Base-by-base conservation (phyloP, 164 flowering plant genomes). In the Vitis amurensis region DNA sequence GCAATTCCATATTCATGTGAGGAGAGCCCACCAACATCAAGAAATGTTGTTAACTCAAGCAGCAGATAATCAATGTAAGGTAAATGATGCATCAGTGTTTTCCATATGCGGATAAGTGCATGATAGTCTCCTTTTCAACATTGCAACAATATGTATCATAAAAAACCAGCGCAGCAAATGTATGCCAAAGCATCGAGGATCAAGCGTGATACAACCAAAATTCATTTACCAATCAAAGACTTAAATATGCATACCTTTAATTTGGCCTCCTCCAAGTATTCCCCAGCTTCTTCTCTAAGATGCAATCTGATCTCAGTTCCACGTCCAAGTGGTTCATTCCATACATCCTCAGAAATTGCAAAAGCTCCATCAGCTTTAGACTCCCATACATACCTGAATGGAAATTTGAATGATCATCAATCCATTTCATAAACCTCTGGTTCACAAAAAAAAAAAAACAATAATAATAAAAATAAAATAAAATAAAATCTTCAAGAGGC, bases 341-440 rank as follows among this genome's bases (percentile, higher is more conserved):
- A 88, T 5, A 67, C 71, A 76, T 95, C 99, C 75, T 93, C 98
- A 53, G 99, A 91, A 64, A 95, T 73, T 4, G 98, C 97, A 80
- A 95, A 95, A 47, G 93, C 79, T n/a, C 99, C 98, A 87, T 93
- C 99, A 67, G 99, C 99, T 85, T 90, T 93, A 7, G 99, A 95
- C 81, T 95, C 99, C 99, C 99, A 95, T 0, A 95, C 93, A 75
- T 95, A 80, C 86, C 99, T 95, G 73, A 67, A 76, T 50, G 16
- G 17, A 63, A 60, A 68, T n/a, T 19, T 31, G 11, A 11, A 59
- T 48, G n/a, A 44, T 23, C 14, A 19, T 37, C 15, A 73, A 47
- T 30, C 59, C 7, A 67, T 19, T 51, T 8, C 58, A 61, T 10
- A 53, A 59, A 74, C 59, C 44, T 3, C 4, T 3, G 14, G 23